phyloP scores from a whole-genome alignment of 2,329 filamentous ascomycete species.

The Bertia moriformis region DNA sequence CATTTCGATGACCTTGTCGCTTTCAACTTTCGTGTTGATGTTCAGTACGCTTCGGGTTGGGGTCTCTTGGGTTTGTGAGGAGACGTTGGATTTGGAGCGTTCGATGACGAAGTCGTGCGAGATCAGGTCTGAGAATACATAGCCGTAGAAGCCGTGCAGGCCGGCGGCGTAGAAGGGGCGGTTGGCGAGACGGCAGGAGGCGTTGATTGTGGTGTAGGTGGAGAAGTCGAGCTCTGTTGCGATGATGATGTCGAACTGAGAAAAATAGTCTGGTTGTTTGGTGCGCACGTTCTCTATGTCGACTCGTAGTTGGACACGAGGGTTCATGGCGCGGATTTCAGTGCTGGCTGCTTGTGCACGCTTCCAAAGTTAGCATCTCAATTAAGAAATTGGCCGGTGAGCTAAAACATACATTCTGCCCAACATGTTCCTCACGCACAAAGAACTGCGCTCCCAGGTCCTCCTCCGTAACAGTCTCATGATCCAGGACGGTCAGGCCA shows the following conservation, averaged over 20 bases:
- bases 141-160: constrained; percentile 50
- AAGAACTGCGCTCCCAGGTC: not conserved
- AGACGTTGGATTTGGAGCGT: constrained; percentile 40
- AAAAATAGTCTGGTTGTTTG: constrained; percentile 37
- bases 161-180: constrained; percentile 48
- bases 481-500: not conserved
- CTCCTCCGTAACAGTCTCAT: not conserved
- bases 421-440: constrained; percentile 33
- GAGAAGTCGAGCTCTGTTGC: constrained; percentile 44
- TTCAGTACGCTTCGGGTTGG: constrained; percentile 37
- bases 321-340: constrained; percentile 46
- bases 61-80: constrained; percentile 33
- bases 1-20: constrained; percentile 40
- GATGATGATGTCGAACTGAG: constrained; percentile 41
- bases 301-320: constrained; percentile 38
- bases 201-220: constrained; percentile 38
- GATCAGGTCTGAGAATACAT: constrained; percentile 49
- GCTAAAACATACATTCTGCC: constrained; percentile 32
- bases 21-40: constrained; percentile 35
- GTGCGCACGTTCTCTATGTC: constrained; percentile 31
- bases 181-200: constrained; percentile 37
- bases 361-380: constrained; percentile 16
- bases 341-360: constrained; percentile 43
- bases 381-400: constrained; percentile 6
- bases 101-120: constrained; percentile 48